Conservation (phyloP, 1,284 basidiomycete species). For the Xanthoconium separans region DNA sequence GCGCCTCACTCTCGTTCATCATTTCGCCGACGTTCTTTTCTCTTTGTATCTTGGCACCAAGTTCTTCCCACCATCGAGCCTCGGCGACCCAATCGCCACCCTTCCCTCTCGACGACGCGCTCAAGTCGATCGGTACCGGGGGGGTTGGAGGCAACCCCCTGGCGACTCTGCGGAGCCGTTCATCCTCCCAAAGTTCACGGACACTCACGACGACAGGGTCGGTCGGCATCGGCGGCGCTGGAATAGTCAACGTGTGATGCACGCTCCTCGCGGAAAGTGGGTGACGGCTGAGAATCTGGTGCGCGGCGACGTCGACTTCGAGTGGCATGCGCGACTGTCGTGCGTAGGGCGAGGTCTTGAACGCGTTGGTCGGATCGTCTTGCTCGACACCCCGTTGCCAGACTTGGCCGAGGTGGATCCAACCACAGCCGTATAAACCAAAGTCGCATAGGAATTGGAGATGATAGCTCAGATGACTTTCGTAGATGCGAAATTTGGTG, state of each 20-base stretch:
- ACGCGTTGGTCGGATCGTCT: conserved; percentile 11
- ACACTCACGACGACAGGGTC: conserved; percentile 88
- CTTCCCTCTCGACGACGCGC: conserved; percentile 51
- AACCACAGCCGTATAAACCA: conserved; percentile 93
- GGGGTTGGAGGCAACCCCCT: conserved; percentile 71
- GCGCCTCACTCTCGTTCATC: conserved; percentile 30
- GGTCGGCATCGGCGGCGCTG: conserved; percentile 47
- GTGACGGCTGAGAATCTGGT: conserved; percentile 85
- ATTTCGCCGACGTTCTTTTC: conserved; percentile 38
- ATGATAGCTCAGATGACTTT: conserved; percentile 87
- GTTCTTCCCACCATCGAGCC: conserved; percentile 66
- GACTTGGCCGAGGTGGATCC: conserved; percentile 69
- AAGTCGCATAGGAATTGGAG: conserved; percentile 97
- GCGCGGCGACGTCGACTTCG: conserved; percentile 82
- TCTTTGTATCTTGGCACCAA: conserved; percentile 52
- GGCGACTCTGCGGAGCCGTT: conserved; percentile 66
- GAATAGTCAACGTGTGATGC: conserved; percentile 71
- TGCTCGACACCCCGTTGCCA: conserved; percentile 50
- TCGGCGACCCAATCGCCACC: conserved; percentile 71
- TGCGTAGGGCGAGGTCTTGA: conserved; percentile 46
- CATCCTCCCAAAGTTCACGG: conserved; percentile 94
- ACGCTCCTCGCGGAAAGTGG: conserved; percentile 65
- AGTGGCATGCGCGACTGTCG: conserved; percentile 73
- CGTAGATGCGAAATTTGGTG: conserved; percentile 77
- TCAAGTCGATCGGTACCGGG: conserved; percentile 62